phyloP scores from a whole-genome alignment of 441 rosid genomes.

The Isatis lusitanica region DNA sequence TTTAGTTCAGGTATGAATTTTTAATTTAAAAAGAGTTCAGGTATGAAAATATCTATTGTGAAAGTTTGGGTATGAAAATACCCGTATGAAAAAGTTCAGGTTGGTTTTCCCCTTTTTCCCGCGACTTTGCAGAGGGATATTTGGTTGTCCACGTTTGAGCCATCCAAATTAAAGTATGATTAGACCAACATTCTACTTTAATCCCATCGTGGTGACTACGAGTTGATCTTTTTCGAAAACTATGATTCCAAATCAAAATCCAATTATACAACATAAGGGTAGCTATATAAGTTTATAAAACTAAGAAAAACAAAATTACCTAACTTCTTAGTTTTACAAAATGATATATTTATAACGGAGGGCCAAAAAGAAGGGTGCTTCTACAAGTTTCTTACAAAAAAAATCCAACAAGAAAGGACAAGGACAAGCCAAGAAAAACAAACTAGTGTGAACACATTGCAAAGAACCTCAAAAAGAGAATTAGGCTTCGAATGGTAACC shows the following conservation, averaged over 20 bases:
- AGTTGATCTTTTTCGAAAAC: not conserved
- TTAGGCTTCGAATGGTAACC: too few relatives aligned
- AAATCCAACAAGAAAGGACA: not conserved
- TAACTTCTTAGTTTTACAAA: not conserved
- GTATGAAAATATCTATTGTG: too few relatives aligned
- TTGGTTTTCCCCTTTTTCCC: too few relatives aligned
- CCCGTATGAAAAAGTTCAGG: too few relatives aligned
- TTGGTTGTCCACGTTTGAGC: conserved; percentile 6
- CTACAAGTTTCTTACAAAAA: not conserved
- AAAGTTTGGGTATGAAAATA: too few relatives aligned
- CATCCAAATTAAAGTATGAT: conserved; percentile 20
- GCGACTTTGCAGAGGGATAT: not conserved
- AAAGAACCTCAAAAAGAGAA: conserved; percentile 22
- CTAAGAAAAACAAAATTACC: too few relatives aligned
- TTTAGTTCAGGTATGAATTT: too few relatives aligned
- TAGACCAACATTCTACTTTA: not conserved
- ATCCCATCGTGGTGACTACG: not conserved
- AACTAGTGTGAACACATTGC: conserved; percentile 9
- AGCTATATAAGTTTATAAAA: too few relatives aligned
- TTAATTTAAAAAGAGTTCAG: too few relatives aligned
- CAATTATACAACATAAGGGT: not conserved
- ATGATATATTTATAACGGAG: not conserved
- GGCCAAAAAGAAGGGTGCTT: not conserved
- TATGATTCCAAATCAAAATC: not conserved
- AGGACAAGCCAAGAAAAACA: not conserved